These are phyloP conservation scores for Obelidium mucronatum DNA, from an alignment of 192 early-diverging fungal species.

Conservation along the genomic window DNA sequence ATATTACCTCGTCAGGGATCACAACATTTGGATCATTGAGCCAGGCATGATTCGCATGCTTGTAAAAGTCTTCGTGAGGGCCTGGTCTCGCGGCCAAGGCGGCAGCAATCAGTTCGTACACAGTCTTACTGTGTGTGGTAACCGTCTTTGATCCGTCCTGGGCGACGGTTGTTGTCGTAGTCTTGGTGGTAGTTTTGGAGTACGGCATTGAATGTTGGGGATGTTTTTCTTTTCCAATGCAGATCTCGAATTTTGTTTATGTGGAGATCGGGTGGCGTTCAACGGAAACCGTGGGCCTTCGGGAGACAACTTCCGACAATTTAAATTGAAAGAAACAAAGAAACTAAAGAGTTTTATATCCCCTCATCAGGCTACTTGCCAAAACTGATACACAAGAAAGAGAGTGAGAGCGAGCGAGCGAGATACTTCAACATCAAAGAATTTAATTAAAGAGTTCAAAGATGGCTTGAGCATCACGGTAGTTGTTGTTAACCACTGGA, in stretches of 20 bases:
- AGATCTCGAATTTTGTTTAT: no score
- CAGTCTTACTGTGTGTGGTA: background rate
- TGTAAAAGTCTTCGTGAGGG: slow-evolving; percentile 26
- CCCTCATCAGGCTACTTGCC: no score
- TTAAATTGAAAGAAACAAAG: no score
- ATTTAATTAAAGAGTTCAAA: slow-evolving; percentile 67
- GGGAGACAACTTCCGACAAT: no score
- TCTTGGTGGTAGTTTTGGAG: background rate
- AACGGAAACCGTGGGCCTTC: no score
- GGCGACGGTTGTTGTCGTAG: background rate
- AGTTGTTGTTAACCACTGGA: slow-evolving; percentile 91
- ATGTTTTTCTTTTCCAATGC: no score
- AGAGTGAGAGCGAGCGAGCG: no score
- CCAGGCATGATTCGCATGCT: slow-evolving; percentile 11
- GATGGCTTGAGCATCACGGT: slow-evolving; percentile 72
- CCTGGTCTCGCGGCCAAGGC: background rate
- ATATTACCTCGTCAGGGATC: slow-evolving; percentile 17
- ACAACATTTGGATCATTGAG: slow-evolving; percentile 14
- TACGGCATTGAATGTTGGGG: background rate
- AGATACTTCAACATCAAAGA: no score
- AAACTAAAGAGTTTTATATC: no score
- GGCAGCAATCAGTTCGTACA: background rate
- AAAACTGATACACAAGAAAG: no score
- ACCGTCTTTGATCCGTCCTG: background rate
- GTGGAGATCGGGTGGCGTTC: no score